Evolutionary conservation across 1,139 yeast genomes (phyloP).

Genomic region (Yamadazyma dendronema): DNA sequence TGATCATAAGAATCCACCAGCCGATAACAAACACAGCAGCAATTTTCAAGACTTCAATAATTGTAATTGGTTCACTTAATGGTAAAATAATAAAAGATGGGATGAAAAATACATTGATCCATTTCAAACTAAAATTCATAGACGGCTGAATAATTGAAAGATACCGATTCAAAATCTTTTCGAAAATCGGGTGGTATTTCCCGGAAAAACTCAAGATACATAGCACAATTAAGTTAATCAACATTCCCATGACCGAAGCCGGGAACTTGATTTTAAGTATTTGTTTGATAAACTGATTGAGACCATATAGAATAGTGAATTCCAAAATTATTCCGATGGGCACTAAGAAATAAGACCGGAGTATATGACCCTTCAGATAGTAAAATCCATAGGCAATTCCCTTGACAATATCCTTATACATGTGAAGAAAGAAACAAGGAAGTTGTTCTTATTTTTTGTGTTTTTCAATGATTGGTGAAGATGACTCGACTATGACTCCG

Average conservation of each 20-base stretch:
- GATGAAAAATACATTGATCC: conserved; percentile 78
- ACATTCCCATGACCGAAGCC: conserved; percentile 74
- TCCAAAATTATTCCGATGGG: conserved; percentile 37
- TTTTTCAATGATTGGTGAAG: not conserved
- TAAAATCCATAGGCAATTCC: conserved; percentile 17
- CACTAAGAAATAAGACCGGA: conserved; percentile 33
- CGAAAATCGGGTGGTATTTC: conserved; percentile 9
- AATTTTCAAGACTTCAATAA: conserved; percentile 67
- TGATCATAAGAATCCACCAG: conserved; percentile 49
- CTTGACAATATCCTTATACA: conserved; percentile 4
- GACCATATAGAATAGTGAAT: conserved; percentile 55
- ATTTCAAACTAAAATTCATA: conserved; percentile 65
- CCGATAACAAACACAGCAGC: conserved; percentile 74
- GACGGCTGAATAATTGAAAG: conserved; percentile 57
- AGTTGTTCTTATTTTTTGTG: not conserved
- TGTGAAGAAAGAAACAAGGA: not conserved
- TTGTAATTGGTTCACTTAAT: conserved; percentile 58
- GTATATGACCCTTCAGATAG: conserved; percentile 22
- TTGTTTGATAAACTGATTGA: conserved; percentile 50
- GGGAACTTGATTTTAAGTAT: conserved; percentile 62
- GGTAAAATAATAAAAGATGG: conserved; percentile 77
- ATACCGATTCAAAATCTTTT: conserved; percentile 34
- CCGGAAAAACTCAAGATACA: conserved; percentile 31
- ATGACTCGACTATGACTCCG: not conserved
- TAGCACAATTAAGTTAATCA: conserved; percentile 53